Percentiles rank a stretch among this genome's conserved stretches.
Evolutionary conservation across 2,329 filamentous ascomycete species (phyloP).

Genomic region (Penicillium occitanis): DNA sequence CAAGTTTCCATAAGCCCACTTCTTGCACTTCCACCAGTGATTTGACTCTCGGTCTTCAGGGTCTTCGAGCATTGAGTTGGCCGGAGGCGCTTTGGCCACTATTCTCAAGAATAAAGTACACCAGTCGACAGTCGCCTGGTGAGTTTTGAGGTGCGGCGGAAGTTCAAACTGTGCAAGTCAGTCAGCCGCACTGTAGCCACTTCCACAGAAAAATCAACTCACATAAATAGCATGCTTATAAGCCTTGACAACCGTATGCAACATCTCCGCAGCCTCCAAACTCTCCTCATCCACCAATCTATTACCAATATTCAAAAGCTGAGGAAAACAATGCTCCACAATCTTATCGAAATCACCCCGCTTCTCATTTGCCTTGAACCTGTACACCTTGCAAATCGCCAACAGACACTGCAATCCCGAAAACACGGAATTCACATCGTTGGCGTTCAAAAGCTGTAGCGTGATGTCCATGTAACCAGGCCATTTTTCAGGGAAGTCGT

Average conservation of each 20-base stretch:
- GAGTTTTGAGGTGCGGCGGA: conserved; percentile 71
- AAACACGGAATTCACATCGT: conserved; percentile 82
- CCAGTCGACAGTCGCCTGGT: conserved; percentile 87
- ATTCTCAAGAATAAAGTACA: conserved; percentile 92
- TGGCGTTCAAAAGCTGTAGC: conserved; percentile 80
- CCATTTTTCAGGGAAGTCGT: conserved; percentile 93
- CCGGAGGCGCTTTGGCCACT: conserved; percentile 79
- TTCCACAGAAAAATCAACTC: conserved; percentile 39
- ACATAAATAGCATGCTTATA: conserved; percentile 99
- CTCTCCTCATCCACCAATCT: conserved; percentile 87
- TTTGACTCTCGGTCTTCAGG: conserved; percentile 84
- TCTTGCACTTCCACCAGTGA: conserved; percentile 99
- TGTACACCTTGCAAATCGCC: conserved; percentile 91
- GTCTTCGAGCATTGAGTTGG: conserved; percentile 74
- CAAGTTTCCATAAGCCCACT: conserved; percentile 97
- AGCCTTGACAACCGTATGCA: conserved; percentile 89
- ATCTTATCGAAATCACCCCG: conserved; percentile 91
- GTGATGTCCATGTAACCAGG: conserved; percentile 93
- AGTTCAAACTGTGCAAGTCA: conserved; percentile 71
- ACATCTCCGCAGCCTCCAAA: conserved; percentile 93
- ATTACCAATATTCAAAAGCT: conserved; percentile 81
- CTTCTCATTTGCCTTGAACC: conserved; percentile 84
- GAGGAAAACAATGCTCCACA: conserved; percentile 85
- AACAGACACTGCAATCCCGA: conserved; percentile 91
- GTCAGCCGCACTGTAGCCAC: conserved; percentile 21